These are phyloP conservation scores for Puccinia horiana DNA, from an alignment of 1,284 basidiomycete species.

Conservation along the genomic window DNA sequence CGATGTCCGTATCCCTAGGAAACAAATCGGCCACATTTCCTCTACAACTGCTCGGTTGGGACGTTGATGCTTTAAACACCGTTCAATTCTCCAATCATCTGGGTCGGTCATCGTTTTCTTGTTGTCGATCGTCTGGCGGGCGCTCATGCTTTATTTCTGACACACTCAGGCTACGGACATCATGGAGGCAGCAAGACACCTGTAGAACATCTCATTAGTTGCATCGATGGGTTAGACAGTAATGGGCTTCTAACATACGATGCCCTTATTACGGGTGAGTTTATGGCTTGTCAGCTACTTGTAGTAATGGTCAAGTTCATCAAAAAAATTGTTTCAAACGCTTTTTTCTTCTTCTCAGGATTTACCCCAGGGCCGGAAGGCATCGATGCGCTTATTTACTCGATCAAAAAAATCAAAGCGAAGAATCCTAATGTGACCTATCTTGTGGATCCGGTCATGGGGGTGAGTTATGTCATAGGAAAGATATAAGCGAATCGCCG, in stretches of 20 bases:
- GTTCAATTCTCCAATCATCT: slow-evolving; percentile 89
- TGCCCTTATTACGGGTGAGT: slow-evolving; percentile 36
- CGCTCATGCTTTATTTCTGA: background rate
- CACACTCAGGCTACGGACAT: slow-evolving; percentile 23
- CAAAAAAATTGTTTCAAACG: background rate
- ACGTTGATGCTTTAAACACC: slow-evolving; percentile 94
- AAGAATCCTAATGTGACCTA: slow-evolving; percentile 32
- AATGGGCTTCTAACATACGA: slow-evolving; percentile 31
- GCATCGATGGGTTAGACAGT: slow-evolving; percentile 28
- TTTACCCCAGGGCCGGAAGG: slow-evolving; percentile 45
- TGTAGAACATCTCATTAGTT: slow-evolving; percentile 39
- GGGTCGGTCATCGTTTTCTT: slow-evolving; percentile 63
- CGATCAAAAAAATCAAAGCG: slow-evolving; percentile 6
- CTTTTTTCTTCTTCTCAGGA: slow-evolving; percentile 10
- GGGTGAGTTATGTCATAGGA: slow-evolving; percentile 20
- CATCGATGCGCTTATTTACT: slow-evolving; percentile 25
- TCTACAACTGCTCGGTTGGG: slow-evolving; percentile 88
- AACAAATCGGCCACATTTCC: slow-evolving; percentile 86
- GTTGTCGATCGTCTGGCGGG: background rate
- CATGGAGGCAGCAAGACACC: slow-evolving; percentile 40
- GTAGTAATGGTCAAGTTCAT: background rate
- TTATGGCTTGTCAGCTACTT: background rate
- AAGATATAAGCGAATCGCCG: slow-evolving; percentile 33
- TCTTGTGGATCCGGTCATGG: slow-evolving; percentile 48
- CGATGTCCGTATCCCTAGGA: no score